These are phyloP conservation scores for Plasmodium blacklocki DNA, from an alignment of 169 alveolate genomes.

Conservation along the genomic window DNA sequence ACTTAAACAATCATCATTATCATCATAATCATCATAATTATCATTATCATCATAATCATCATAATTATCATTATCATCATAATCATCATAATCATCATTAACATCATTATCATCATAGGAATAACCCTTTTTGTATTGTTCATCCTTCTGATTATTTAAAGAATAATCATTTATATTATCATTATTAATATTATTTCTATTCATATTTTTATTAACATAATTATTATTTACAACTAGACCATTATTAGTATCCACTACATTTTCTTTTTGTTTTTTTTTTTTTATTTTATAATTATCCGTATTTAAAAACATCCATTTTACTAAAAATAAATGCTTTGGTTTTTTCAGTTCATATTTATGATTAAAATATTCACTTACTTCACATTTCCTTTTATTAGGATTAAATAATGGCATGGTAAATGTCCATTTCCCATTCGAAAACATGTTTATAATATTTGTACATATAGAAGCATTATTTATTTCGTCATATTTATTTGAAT, in stretches of 20 bases:
- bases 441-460: constrained; percentile 33
- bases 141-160: neutral
- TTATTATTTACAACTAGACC: neutral
- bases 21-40: neutral
- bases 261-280: constrained; percentile 8
- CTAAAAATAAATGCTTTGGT: constrained; percentile 37
- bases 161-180: neutral
- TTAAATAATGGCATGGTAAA: constrained; percentile 24
- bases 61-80: neutral
- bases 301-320: constrained; percentile 27
- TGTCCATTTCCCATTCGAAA: constrained; percentile 22
- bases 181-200: neutral
- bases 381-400: neutral
- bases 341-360: constrained; percentile 42
- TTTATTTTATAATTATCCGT: constrained; percentile 41
- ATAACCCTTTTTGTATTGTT: neutral
- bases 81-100: neutral
- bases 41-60: neutral
- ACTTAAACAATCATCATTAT: neutral
- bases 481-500: constrained; percentile 17
- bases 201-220: neutral
- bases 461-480: constrained; percentile 27
- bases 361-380: constrained; percentile 22
- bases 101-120: neutral
- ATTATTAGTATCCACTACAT: neutral